Evolutionary conservation across 176 grass and related monocot genomes (phyloP).

Genomic region (Juncus inflexus): DNA sequence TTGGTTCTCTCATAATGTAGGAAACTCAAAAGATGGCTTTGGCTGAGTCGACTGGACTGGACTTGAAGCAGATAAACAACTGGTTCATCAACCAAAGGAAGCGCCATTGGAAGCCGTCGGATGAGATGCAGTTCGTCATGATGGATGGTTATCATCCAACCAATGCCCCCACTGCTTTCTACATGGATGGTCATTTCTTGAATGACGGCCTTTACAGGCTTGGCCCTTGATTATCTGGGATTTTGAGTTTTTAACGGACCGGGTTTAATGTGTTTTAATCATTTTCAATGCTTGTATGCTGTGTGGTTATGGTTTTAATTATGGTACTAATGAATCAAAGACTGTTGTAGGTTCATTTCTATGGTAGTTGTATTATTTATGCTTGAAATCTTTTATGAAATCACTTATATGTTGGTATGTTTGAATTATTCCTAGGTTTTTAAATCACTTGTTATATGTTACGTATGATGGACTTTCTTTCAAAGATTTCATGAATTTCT

Average conservation of each 20-base stretch:
- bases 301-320: conserved; percentile 17
- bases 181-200: conserved; percentile 84
- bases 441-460: too few species aligned
- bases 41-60: conserved; percentile 73
- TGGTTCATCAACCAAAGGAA: conserved; percentile 99
- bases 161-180: conserved; percentile 43
- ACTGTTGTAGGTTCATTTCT: not conserved
- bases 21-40: conserved; percentile 77
- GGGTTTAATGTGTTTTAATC: not conserved
- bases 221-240: conserved; percentile 29
- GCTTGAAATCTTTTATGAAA: not conserved
- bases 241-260: not conserved
- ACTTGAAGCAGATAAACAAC: conserved; percentile 98
- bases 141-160: conserved; percentile 69
- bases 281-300: conserved; percentile 2
- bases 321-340: not conserved
- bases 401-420: too few species aligned
- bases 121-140: conserved; percentile 92
- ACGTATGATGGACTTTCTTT: too few species aligned
- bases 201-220: conserved; percentile 55
- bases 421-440: too few species aligned
- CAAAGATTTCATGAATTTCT: too few species aligned
- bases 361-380: conserved; percentile 8
- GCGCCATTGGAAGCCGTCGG: conserved; percentile 92
- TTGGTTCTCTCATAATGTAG: conserved; percentile 25